A percentile compares a stretch with the other conserved stretches of the same genome.
These are phyloP conservation scores for Platanus orientalis DNA, from an alignment of 164 flowering plant species.

Conservation along the genomic window DNA sequence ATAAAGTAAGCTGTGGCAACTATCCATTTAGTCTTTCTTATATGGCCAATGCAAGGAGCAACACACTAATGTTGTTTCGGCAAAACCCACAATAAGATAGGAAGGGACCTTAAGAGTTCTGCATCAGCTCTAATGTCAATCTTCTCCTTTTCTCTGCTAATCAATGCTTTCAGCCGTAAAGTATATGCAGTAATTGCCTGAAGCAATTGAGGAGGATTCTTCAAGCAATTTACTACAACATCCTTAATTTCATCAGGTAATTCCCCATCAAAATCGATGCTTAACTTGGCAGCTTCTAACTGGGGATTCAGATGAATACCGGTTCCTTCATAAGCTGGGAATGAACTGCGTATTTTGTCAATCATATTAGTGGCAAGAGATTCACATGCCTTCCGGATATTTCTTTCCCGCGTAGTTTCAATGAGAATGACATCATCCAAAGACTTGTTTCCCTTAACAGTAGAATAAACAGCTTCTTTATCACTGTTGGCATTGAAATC, in stretches of 20 bases:
- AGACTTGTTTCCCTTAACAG: constrained; percentile 70
- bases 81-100: not conserved
- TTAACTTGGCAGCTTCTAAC: constrained; percentile 67
- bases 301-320: constrained; percentile 79
- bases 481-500: constrained; percentile 45
- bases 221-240: constrained; percentile 52
- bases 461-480: constrained; percentile 72
- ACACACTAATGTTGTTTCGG: not conserved
- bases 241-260: constrained; percentile 72
- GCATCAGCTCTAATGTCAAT: constrained; percentile 95
- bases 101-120: constrained; percentile 75
- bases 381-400: constrained; percentile 85
- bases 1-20: too few relatives aligned
- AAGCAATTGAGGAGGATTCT: constrained; percentile 73
- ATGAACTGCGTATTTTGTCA: constrained; percentile 59
- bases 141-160: constrained; percentile 79
- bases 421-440: constrained; percentile 79
- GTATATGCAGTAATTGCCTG: constrained; percentile 81
- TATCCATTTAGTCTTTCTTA: not conserved
- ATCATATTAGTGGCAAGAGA: constrained; percentile 62
- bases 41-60: not conserved
- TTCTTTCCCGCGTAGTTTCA: constrained; percentile 77
- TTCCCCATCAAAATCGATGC: constrained; percentile 86
- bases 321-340: constrained; percentile 89
- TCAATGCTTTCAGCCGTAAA: constrained; percentile 54